Evolutionary conservation across 306 rosid genomes (phyloP).

Genomic region (Heteromeles arbutifolia): DNA sequence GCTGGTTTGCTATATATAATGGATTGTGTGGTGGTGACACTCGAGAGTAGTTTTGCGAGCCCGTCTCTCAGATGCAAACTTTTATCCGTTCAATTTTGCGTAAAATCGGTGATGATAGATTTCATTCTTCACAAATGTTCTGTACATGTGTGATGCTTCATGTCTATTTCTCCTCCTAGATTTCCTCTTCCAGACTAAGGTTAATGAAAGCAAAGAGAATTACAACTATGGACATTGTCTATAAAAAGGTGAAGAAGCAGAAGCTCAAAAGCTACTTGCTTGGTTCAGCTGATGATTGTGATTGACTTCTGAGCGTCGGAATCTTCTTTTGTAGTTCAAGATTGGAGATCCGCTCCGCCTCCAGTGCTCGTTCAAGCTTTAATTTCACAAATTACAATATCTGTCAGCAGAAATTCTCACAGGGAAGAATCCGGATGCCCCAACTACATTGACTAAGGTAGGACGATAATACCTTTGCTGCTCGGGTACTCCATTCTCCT

Average conservation of each 20-base stretch:
- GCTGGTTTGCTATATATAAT: neutral
- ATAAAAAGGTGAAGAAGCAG: neutral
- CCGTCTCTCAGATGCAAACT: too few relatives aligned
- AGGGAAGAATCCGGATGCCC: neutral
- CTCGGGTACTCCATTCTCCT: constrained; percentile 94
- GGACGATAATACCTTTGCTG: constrained; percentile 74
- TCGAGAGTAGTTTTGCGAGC: neutral
- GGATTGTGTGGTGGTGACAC: neutral
- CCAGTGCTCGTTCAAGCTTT: constrained; percentile 58
- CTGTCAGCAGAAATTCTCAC: neutral
- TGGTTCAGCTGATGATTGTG: constrained; percentile 26
- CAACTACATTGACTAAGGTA: neutral
- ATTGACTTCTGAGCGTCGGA: constrained; percentile 22
- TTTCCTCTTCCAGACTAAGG: neutral
- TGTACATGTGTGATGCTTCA: neutral
- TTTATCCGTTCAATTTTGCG: too few relatives aligned
- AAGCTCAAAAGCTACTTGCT: constrained; percentile 21
- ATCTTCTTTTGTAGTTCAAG: constrained; percentile 52
- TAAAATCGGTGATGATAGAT: neutral
- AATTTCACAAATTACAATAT: neutral
- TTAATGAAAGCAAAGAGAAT: neutral
- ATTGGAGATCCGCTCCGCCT: constrained; percentile 43
- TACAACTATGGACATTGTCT: neutral
- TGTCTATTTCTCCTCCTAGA: neutral
- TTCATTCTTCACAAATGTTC: neutral